Conservation (phyloP, 192 early-diverging fungal species). For the Dispira simplex region DNA sequence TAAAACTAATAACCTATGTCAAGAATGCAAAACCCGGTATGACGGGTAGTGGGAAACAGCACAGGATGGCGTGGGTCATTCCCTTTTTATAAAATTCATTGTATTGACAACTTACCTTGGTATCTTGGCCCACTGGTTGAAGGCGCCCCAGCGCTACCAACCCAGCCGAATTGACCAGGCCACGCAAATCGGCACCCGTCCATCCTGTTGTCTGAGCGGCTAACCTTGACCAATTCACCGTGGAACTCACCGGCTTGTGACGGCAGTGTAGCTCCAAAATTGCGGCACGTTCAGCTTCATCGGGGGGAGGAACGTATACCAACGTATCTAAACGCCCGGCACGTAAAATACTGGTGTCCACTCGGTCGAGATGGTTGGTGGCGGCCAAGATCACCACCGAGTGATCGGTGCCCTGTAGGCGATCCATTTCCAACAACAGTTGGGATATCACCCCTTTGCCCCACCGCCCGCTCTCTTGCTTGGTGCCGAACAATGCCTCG, state of each 20-base stretch:
- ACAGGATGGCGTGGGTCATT: no score
- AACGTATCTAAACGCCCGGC: constrained; percentile 75
- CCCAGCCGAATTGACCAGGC: constrained; percentile 37
- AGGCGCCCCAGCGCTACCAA: no score
- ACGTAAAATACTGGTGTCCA: constrained; percentile 62
- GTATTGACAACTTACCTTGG: no score
- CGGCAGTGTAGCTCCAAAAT: constrained; percentile 41
- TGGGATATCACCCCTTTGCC: constrained; percentile 66
- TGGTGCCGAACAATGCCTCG: constrained; percentile 68
- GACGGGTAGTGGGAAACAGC: no score
- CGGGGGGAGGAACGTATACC: constrained; percentile 54
- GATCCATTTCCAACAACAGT: constrained; percentile 65
- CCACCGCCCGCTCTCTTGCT: constrained; percentile 49
- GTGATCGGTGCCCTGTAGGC: constrained; percentile 26
- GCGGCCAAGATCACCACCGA: constrained; percentile 68
- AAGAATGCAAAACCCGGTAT: no score
- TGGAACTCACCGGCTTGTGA: constrained; percentile 16
- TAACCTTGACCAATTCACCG: constrained; percentile 23
- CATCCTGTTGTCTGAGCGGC: constrained; percentile 30
- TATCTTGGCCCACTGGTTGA: no score
- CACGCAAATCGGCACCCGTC: constrained; percentile 55
- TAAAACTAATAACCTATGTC: no score
- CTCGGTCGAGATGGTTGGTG: constrained; percentile 61
- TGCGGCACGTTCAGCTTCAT: constrained; percentile 29
- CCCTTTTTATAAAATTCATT: no score